Evolutionary conservation across 2,329 filamentous ascomycete species (phyloP).

Genomic region (Fusarium tjaetaba): DNA sequence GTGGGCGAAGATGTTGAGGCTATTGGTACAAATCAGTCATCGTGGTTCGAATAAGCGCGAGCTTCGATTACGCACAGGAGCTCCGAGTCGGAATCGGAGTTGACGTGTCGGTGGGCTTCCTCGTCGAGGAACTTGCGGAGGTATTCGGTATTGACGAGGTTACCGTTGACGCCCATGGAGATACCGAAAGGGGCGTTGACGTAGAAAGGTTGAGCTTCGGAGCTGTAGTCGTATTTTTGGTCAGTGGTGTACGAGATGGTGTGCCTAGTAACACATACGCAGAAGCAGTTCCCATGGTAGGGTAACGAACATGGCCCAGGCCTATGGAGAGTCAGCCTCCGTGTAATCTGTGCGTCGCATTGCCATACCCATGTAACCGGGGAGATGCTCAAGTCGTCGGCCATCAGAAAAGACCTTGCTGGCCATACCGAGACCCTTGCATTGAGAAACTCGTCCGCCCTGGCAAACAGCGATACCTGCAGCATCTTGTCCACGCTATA

Average conservation of each 20-base stretch:
- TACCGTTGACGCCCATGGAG: conserved; percentile 75
- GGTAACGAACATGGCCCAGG: conserved; percentile 86
- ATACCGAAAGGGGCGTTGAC: conserved; percentile 72
- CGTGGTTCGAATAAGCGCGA: background rate
- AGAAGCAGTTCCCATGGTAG: conserved; percentile 82
- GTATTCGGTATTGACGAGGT: conserved; percentile 80
- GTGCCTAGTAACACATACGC: conserved; percentile 42
- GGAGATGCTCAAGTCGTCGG: conserved; percentile 64
- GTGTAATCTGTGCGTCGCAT: background rate
- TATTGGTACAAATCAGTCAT: conserved; percentile 66
- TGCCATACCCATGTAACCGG: conserved; percentile 78
- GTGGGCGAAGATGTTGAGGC: conserved; percentile 86
- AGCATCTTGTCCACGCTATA: conserved; percentile 84
- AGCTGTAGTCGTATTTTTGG: conserved; percentile 57
- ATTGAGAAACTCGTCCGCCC: conserved; percentile 85
- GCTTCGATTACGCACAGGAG: conserved; percentile 16
- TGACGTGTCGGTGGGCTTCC: conserved; percentile 86
- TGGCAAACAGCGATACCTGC: conserved; percentile 82
- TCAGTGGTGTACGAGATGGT: background rate
- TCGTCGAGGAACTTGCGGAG: conserved; percentile 77
- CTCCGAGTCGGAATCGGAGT: conserved; percentile 86
- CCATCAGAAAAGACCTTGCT: conserved; percentile 80
- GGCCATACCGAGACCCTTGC: conserved; percentile 89
- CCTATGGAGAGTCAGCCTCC: conserved; percentile 31
- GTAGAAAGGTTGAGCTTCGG: conserved; percentile 93